Evolutionary conservation across 345 rosid genomes (phyloP), one percentile per base, ranked within the genome.

Genomic region (Moricandia arvensis): DNA sequence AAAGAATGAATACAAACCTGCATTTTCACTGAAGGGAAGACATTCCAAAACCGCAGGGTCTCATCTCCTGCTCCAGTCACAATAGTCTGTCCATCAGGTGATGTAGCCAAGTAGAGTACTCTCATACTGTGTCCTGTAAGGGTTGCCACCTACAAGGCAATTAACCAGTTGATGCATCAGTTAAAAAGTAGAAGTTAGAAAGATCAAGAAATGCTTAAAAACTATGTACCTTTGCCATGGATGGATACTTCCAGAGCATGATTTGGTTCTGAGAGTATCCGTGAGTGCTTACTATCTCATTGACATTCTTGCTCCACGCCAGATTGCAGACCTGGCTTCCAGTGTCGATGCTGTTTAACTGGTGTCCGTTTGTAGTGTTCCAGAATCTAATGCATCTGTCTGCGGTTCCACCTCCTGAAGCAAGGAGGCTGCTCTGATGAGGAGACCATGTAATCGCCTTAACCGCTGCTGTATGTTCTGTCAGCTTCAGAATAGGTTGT

Each of bases 321-420:
- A 95, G 91, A 85, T 95, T 95, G 83, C 99, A 95, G 10, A 95
- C 99, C 87, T 95, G 99, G 85, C 99, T 95, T 10, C 98, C 97
- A 8, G 98, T 92, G 84, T 95, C 99, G 0, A 95, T 83, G 75
- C 87, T 86, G 85, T 87, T 92, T 58, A 88, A 43, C 66, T 92
- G 99, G 81, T 88, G 89, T 35, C 99, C 98, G 2, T 87, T 95
- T 60, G 93, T 76, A 4, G 97, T 95, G 83, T 88, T 95, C 99
- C 99, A 92, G 75, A 95, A 90, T 55, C 97, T 91, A 79, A 95
- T 89, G 74, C 97, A 93, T 59, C 99, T 80, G 72, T 95, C 99
- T 8, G 98, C 98, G 1, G 99, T 95, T 79, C 99, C 99, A 35
- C 99, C 99, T 66, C 96, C 98, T 2, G 99, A 95, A 75, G 94